These are phyloP conservation scores for Russula emetica DNA, from an alignment of 768 basidiomycete genomes.

Conservation along the genomic window DNA sequence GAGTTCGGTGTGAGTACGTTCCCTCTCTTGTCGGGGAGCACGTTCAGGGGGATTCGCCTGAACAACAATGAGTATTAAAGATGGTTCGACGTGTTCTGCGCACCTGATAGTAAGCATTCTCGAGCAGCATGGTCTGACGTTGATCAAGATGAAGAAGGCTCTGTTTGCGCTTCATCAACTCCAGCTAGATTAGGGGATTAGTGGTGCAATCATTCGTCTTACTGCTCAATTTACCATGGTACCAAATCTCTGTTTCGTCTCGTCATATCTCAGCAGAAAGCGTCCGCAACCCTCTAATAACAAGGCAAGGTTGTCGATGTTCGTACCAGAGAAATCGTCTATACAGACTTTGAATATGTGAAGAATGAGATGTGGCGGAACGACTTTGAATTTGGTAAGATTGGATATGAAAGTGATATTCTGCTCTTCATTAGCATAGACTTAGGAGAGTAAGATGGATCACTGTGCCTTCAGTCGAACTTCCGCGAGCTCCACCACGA, in stretches of 20 bases:
- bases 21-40: slow-evolving; percentile 77
- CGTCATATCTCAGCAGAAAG: slow-evolving; percentile 82
- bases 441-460: background rate
- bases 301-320: slow-evolving; percentile 89
- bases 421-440: slow-evolving; percentile 39
- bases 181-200: slow-evolving; percentile 50
- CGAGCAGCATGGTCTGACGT: slow-evolving; percentile 80
- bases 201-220: background rate
- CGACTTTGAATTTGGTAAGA: slow-evolving; percentile 92
- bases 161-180: slow-evolving; percentile 93
- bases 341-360: slow-evolving; percentile 97
- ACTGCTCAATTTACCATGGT: slow-evolving; percentile 61
- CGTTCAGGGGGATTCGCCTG: slow-evolving; percentile 98
- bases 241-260: slow-evolving; percentile 79
- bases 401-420: slow-evolving; percentile 86
- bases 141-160: slow-evolving; percentile 90
- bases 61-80: slow-evolving; percentile 17
- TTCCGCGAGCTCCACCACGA: slow-evolving; percentile 85
- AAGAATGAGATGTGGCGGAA: slow-evolving; percentile 85
- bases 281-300: slow-evolving; percentile 92
- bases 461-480: slow-evolving; percentile 69
- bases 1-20: slow-evolving; percentile 80
- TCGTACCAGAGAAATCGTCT: slow-evolving; percentile 89
- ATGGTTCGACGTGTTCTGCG: slow-evolving; percentile 18
- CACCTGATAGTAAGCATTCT: slow-evolving; percentile 98